These are phyloP conservation scores for Cantharellus anzutake DNA, from an alignment of 768 basidiomycete species.

Conservation along the genomic window DNA sequence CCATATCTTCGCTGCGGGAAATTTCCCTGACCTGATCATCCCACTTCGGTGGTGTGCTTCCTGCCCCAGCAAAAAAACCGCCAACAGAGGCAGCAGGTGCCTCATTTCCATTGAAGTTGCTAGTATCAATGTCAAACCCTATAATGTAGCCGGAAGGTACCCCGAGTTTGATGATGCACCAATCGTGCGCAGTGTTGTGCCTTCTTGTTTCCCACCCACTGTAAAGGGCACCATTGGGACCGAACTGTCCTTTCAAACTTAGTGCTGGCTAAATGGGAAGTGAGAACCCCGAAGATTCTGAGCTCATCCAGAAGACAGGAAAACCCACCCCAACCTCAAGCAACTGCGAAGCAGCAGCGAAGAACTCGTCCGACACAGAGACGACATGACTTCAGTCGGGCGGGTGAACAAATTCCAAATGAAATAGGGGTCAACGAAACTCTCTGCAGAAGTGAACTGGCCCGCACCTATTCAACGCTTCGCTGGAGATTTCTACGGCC, in stretches of 20 bases:
- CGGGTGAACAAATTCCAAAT: not conserved
- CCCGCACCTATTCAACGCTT: not conserved
- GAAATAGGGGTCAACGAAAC: not conserved
- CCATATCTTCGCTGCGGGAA: not conserved
- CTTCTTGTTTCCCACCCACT: conserved; percentile 88
- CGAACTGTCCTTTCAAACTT: conserved; percentile 90
- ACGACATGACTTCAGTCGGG: conserved; percentile 12
- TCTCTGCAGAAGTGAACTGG: not conserved
- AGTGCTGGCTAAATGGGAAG: conserved; percentile 38
- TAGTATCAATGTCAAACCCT: conserved; percentile 88
- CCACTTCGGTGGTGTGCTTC: conserved; percentile 23
- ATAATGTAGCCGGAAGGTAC: conserved; percentile 40
- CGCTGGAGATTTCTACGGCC: not conserved
- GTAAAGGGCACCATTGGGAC: conserved; percentile 84
- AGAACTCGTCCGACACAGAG: conserved; percentile 87
- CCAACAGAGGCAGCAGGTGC: conserved; percentile 68
- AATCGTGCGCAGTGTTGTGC: conserved; percentile 79
- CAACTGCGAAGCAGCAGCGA: conserved; percentile 69
- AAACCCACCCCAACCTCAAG: conserved; percentile 55
- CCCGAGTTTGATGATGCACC: conserved; percentile 86
- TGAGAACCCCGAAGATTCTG: not conserved
- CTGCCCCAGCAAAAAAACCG: conserved; percentile 16
- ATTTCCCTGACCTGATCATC: conserved; percentile 30
- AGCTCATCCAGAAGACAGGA: not conserved
- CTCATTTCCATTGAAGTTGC: conserved; percentile 91